Conservation (phyloP, 2,329 filamentous ascomycete genomes). For the Verticillium tricorpus region DNA sequence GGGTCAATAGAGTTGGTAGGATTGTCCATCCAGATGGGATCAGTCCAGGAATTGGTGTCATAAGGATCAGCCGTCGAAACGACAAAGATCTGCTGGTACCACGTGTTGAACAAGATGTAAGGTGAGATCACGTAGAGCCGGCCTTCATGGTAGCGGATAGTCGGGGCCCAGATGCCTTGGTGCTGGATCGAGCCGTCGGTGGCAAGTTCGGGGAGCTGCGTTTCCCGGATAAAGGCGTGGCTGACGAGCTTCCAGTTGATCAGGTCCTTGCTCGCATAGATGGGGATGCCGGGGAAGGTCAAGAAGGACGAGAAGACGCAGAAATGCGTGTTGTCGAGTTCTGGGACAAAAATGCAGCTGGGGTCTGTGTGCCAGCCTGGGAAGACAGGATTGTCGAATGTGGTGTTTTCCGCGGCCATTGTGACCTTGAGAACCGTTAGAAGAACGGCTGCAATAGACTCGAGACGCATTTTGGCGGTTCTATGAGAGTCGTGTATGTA, state of each 20-base stretch:
- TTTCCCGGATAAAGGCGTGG: constrained; percentile 33
- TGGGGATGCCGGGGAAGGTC: constrained; percentile 46
- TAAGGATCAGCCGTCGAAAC: constrained; percentile 14
- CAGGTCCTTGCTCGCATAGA: constrained; percentile 48
- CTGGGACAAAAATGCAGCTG: constrained; percentile 33
- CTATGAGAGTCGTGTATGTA: not conserved
- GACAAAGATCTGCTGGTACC: constrained; percentile 10
- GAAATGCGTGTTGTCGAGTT: constrained; percentile 41
- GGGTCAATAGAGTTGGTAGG: constrained; percentile 35
- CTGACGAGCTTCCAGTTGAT: constrained; percentile 41
- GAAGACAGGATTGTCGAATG: constrained; percentile 38
- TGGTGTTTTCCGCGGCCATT: constrained; percentile 14
- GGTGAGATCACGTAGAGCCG: constrained; percentile 41
- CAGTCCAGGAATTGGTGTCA: constrained; percentile 17
- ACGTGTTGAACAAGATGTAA: constrained; percentile 5
- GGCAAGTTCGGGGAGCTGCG: constrained; percentile 32
- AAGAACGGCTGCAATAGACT: not conserved
- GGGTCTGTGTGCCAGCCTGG: constrained; percentile 48
- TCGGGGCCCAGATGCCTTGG: constrained; percentile 41
- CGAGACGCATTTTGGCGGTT: not conserved
- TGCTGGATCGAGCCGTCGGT: constrained; percentile 19
- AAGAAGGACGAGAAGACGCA: constrained; percentile 49
- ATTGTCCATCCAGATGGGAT: constrained; percentile 18
- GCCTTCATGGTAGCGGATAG: constrained; percentile 35
- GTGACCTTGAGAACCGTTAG: not conserved